A percentile compares a stretch with the other conserved stretches of the same genome.
Conservation (phyloP, 2,329 filamentous ascomycete species). For the Alternaria triticimaculans region DNA sequence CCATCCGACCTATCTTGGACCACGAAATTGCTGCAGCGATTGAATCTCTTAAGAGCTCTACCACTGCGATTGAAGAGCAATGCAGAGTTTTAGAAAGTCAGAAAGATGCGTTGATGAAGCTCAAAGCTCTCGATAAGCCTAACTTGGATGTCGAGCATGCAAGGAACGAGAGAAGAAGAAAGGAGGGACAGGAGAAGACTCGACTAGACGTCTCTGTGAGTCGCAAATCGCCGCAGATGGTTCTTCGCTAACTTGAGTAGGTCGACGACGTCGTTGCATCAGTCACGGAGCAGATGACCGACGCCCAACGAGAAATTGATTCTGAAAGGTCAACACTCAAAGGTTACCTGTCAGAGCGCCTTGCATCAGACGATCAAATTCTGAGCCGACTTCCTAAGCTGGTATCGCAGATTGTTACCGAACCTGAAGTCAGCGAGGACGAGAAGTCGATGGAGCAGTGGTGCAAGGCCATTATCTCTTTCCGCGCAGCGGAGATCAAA, state of each 20-base stretch:
- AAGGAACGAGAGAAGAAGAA: slow-evolving; percentile 47
- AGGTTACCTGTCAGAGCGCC: slow-evolving; percentile 57
- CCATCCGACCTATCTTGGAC: slow-evolving; percentile 60
- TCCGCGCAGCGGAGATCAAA: slow-evolving; percentile 52
- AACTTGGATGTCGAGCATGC: slow-evolving; percentile 48
- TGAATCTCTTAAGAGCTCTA: slow-evolving; percentile 68
- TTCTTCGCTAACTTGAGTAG: slow-evolving; percentile 17
- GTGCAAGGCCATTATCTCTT: slow-evolving; percentile 54
- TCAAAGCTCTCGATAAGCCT: slow-evolving; percentile 57
- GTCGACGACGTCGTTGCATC: slow-evolving; percentile 40
- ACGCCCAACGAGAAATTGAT: slow-evolving; percentile 58
- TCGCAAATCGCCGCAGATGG: fast-evolving
- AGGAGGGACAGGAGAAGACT: slow-evolving; percentile 50
- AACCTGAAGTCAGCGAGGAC: slow-evolving; percentile 59
- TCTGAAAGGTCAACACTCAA: slow-evolving; percentile 55
- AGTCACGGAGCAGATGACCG: slow-evolving; percentile 44
- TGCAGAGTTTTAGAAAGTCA: slow-evolving; percentile 67
- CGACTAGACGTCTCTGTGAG: slow-evolving; percentile 50
- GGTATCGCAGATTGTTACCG: slow-evolving; percentile 63
- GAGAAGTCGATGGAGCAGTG: slow-evolving; percentile 63
- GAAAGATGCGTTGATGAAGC: slow-evolving; percentile 64
- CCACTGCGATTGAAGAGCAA: slow-evolving; percentile 68
- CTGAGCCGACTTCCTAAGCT: slow-evolving; percentile 71
- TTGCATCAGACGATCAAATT: slow-evolving; percentile 70
- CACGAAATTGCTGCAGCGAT: slow-evolving; percentile 68